Evolutionary conservation across 768 basidiomycete genomes (phyloP).

Genomic region (Daedaleopsis sinensis): DNA sequence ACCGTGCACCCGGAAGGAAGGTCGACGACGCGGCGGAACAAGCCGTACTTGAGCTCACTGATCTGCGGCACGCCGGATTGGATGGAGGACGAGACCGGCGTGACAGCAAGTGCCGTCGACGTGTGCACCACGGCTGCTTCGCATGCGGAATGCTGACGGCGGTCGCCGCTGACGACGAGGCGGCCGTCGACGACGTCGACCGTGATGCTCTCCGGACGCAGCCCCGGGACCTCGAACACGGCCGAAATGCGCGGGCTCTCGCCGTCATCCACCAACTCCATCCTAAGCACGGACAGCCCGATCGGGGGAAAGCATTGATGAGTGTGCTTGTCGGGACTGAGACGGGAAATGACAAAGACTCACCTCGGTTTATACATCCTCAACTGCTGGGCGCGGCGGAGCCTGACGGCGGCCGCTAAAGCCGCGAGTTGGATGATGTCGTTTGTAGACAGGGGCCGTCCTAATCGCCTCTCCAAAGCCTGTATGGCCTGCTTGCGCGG

Average conservation of each 20-base stretch:
- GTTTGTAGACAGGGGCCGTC: slow-evolving; percentile 9
- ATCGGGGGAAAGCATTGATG: neutral
- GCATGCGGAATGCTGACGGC: slow-evolving; percentile 16
- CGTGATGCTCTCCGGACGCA: slow-evolving; percentile 36
- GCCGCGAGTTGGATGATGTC: slow-evolving; percentile 8
- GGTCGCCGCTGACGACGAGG: slow-evolving; percentile 41
- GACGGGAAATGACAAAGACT: neutral
- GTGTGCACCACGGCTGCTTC: neutral
- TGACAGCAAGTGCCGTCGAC: neutral
- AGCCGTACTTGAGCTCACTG: slow-evolving; percentile 45
- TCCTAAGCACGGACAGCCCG: slow-evolving; percentile 25
- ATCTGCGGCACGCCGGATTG: slow-evolving; percentile 22
- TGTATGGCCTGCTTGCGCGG: slow-evolving; percentile 1
- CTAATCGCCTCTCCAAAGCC: slow-evolving; percentile 12
- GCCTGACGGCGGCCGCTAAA: neutral
- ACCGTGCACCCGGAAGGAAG: slow-evolving; percentile 43
- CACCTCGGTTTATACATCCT: slow-evolving; percentile 18
- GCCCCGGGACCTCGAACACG: slow-evolving; percentile 28
- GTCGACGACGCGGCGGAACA: slow-evolving; percentile 38
- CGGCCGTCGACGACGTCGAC: slow-evolving; percentile 36
- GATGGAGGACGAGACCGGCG: neutral
- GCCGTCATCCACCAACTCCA: slow-evolving; percentile 44
- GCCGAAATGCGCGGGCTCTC: slow-evolving; percentile 31
- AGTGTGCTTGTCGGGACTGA: too few species aligned
- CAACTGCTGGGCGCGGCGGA: slow-evolving; percentile 5